Conservation (phyloP, 345 rosid genomes). For the Populus pruinosa region DNA sequence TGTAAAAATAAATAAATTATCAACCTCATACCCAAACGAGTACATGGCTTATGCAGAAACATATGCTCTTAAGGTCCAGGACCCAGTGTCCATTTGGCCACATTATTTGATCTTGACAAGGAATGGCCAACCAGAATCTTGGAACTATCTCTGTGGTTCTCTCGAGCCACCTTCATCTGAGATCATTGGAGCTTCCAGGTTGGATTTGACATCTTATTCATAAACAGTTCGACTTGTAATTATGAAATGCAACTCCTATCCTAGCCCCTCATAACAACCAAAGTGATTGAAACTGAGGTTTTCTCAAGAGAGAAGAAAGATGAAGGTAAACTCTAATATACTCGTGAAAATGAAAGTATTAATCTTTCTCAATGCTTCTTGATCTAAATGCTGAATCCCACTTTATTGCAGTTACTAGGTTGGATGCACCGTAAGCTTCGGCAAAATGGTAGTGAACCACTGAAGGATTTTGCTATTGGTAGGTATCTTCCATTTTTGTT, state of each 20-base stretch:
- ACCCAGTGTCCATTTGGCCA: constrained; percentile 40
- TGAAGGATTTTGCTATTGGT: constrained; percentile 61
- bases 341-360: not conserved
- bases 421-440: constrained; percentile 89
- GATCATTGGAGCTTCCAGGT: constrained; percentile 10
- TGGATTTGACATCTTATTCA: constrained; percentile 20
- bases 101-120: constrained; percentile 42
- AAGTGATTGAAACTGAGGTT: constrained; percentile 22
- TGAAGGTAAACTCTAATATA: constrained; percentile 45
- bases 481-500: constrained; percentile 17
- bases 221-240: constrained; percentile 13
- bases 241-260: constrained; percentile 25
- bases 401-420: constrained; percentile 57
- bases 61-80: constrained; percentile 25
- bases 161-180: constrained; percentile 35
- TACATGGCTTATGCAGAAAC: constrained; percentile 2
- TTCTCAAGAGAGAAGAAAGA: constrained; percentile 23
- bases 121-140: constrained; percentile 40
- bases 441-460: constrained; percentile 51
- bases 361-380: constrained; percentile 3
- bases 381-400: constrained; percentile 6
- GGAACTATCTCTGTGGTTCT: constrained; percentile 55
- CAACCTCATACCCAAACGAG: constrained; percentile 10
- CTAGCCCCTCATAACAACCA: constrained; percentile 9
- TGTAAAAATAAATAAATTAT: constrained; percentile 9